Evolutionary conservation across 2,329 filamentous ascomycete genomes (phyloP).

Genomic region (Rhynchosporium graminicola): DNA sequence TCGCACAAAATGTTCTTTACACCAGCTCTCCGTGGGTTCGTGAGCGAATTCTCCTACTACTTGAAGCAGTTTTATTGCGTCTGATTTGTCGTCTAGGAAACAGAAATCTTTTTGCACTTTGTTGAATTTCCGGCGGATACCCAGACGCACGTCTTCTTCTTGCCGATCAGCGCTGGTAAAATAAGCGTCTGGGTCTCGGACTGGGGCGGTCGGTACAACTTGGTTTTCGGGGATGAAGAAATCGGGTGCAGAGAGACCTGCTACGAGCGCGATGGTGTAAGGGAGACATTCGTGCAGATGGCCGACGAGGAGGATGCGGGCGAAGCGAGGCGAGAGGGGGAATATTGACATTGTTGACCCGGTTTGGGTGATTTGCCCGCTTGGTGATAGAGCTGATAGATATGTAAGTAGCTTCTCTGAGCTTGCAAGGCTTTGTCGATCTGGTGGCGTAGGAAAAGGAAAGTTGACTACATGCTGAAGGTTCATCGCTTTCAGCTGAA

Average conservation of each 20-base stretch:
- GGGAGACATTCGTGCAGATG: conserved; percentile 79
- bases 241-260: conserved; percentile 84
- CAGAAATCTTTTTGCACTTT: conserved; percentile 77
- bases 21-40: conserved; percentile 72
- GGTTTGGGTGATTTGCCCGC: conserved; percentile 76
- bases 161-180: conserved; percentile 68
- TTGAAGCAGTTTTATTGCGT: conserved; percentile 87
- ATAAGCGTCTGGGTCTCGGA: conserved; percentile 52
- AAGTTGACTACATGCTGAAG: conserved; percentile 90
- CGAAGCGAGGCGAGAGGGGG: conserved; percentile 85
- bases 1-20: conserved; percentile 79
- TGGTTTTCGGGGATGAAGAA: conserved; percentile 83
- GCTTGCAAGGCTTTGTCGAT: conserved; percentile 71
- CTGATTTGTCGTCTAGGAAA: conserved; percentile 77
- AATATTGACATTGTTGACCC: conserved; percentile 85
- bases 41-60: conserved; percentile 86
- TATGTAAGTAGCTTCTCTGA: conserved; percentile 87
- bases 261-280: conserved; percentile 85
- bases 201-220: conserved; percentile 60
- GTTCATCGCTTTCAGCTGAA: conserved; percentile 94
- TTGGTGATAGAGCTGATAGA: conserved; percentile 73
- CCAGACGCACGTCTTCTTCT: conserved; percentile 69
- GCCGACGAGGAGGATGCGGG: conserved; percentile 88
- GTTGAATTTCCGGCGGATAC: conserved; percentile 62
- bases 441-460: conserved; percentile 90